Percentiles rank a stretch among this genome's conserved stretches.
phyloP scores from a whole-genome alignment of 2,329 filamentous ascomycete species.

The Epichloe coenophiala region DNA sequence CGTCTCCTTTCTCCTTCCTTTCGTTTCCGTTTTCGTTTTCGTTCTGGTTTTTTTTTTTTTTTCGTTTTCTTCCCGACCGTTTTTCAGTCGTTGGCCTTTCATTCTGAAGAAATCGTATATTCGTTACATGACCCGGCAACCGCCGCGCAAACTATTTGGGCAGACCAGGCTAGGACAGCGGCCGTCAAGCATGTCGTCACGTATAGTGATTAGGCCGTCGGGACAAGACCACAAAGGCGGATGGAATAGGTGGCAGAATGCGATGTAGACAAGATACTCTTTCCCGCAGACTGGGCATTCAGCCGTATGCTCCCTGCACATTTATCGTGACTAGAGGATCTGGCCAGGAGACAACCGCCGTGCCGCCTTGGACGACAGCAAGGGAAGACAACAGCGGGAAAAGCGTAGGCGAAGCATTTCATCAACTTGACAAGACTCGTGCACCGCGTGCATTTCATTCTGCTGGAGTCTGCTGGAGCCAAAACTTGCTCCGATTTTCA shows the following conservation, averaged over 20 bases:
- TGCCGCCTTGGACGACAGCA: neutral
- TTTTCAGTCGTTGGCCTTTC: neutral
- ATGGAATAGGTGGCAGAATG: constrained; percentile 39
- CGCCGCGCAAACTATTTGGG: constrained; percentile 42
- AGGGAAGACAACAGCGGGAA: neutral
- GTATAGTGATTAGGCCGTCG: constrained; percentile 24
- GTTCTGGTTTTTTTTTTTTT: neutral
- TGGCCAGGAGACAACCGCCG: neutral
- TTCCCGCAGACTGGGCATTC: constrained; percentile 47
- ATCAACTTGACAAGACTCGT: constrained; percentile 1
- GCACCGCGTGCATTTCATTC: constrained; percentile 3
- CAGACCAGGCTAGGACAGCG: constrained; percentile 46
- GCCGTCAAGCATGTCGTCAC: constrained; percentile 36
- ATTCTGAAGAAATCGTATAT: constrained; percentile 1
- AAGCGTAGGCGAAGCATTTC: constrained; percentile 1
- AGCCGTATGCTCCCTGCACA: constrained; percentile 45
- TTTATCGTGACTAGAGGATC: constrained; percentile 28
- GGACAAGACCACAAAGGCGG: constrained; percentile 35
- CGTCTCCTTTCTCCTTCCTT: neutral
- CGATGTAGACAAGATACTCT: constrained; percentile 43
- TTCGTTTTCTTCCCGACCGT: neutral
- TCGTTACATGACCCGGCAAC: constrained; percentile 39
- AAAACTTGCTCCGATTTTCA: constrained; percentile 2
- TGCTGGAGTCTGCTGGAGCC: no score
- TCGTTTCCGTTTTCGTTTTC: neutral